Evolutionary conservation across 1,284 basidiomycete genomes (phyloP), one percentile per base, ranked within the genome.

Genomic region (Trametes sp.): DNA sequence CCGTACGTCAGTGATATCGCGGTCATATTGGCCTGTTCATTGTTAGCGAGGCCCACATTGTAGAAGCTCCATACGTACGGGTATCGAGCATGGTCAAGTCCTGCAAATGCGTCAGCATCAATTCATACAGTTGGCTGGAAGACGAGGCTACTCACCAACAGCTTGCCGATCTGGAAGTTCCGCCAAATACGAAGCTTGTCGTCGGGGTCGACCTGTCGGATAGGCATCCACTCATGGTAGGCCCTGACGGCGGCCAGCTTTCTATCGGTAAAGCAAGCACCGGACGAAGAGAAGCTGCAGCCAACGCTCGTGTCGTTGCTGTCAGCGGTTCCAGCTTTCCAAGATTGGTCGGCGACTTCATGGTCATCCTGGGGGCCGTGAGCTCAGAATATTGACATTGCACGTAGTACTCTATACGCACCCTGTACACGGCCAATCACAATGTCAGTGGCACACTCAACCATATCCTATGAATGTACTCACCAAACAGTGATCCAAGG

Each of bases 181-280:
- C 88, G 80, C 87, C 87, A 90, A 65, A 90, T 88, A 14, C 87
- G 79, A 14, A 89, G 80, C 66, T 85, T 80, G 70, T 90, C 87
- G 56, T 82, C 82, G 2, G 82, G 80, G 61, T 82, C 82, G 16
- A 89, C 85, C 71, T 88, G 87, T 9, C 87, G 80, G 62, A 90
- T 87, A 16, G 88, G 88, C 78, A 90, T 84, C 87, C 87, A 89
- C 69, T 89, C 87, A 69, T 88, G 87, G 72, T 89, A 90, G 0
- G 87, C 87, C 31, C 81, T 80, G 33, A 88, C 82, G 4, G 86
- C 87, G 44, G 87, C 84, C 1, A 86, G 73, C 73, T 88, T 88
- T 46, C 88, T 75, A 68, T 89, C 86, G 5, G 85, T 86, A 76
- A 89, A 88, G 68, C 83, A 85, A 31, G 83, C 81, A 2, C 82